These are phyloP conservation scores for Ascocoryne sarcoides DNA, from an alignment of 2,329 filamentous ascomycete genomes.

Conservation along the genomic window DNA sequence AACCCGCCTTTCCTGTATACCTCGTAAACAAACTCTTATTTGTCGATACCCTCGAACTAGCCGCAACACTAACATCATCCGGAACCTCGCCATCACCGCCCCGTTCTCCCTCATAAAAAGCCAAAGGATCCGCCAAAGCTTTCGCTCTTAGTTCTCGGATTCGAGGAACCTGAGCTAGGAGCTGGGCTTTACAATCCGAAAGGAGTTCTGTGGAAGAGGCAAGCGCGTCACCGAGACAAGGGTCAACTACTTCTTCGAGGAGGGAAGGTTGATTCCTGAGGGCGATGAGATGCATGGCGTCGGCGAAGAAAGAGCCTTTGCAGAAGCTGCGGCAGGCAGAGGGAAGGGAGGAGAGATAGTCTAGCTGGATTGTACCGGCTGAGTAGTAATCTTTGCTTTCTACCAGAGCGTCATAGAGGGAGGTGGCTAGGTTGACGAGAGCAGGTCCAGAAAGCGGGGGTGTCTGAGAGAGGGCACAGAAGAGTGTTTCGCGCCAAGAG, in stretches of 20 bases:
- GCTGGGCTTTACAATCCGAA: conserved; percentile 82
- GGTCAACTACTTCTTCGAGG: conserved; percentile 60
- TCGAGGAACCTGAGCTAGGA: conserved; percentile 76
- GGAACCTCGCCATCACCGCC: conserved; percentile 61
- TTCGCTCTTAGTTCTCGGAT: conserved; percentile 73
- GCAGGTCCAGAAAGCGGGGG: conserved; percentile 52
- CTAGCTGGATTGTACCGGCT: conserved; percentile 71
- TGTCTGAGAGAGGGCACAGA: conserved; percentile 59
- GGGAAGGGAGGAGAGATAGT: conserved; percentile 68
- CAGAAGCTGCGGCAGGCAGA: conserved; percentile 70
- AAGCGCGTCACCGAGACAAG: conserved; percentile 71
- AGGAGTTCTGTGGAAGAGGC: conserved; percentile 81
- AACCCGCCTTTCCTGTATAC: conserved; percentile 63
- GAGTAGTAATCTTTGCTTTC: conserved; percentile 78
- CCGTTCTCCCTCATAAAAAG: conserved; percentile 77
- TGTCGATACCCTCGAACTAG: conserved; percentile 70
- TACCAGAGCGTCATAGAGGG: conserved; percentile 67
- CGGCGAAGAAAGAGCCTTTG: conserved; percentile 77
- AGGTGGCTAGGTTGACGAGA: conserved; percentile 58
- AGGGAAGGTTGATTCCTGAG: conserved; percentile 52
- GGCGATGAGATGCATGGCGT: conserved; percentile 70
- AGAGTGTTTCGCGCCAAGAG: conserved; percentile 86
- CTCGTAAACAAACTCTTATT: conserved; percentile 85
- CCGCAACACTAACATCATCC: conserved; percentile 86
- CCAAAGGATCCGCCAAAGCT: conserved; percentile 75